phyloP scores from a whole-genome alignment of 345 rosid genomes.

The Pugionium cornutum region DNA sequence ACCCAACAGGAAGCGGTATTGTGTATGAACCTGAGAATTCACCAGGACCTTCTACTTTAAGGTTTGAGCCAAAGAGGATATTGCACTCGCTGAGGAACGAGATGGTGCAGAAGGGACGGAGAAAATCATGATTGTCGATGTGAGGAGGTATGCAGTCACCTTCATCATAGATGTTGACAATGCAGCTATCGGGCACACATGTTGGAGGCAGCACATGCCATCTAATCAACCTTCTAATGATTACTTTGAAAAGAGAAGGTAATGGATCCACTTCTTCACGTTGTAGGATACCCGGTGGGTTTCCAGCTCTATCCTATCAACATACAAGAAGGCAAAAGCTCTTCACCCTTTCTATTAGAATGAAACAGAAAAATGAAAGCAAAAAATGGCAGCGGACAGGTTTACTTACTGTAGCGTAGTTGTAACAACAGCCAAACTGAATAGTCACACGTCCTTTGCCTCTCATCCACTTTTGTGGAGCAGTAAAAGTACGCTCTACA shows the following conservation, averaged over 20 bases:
- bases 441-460: constrained; percentile 72
- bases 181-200: constrained; percentile 68
- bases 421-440: constrained; percentile 72
- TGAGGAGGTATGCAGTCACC: constrained; percentile 80
- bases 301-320: constrained; percentile 58
- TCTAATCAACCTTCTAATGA: constrained; percentile 57
- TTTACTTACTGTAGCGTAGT: constrained; percentile 48
- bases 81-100: constrained; percentile 58
- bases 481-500: constrained; percentile 60
- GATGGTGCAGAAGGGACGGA: constrained; percentile 70
- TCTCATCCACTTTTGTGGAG: constrained; percentile 71
- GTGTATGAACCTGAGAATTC: constrained; percentile 58
- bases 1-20: constrained; percentile 65
- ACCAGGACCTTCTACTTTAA: constrained; percentile 53
- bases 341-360: background rate
- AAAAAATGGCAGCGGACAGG: background rate
- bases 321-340: constrained; percentile 7
- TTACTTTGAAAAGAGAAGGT: constrained; percentile 55
- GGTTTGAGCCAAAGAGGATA: constrained; percentile 59
- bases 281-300: constrained; percentile 60
- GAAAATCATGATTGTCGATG: constrained; percentile 64
- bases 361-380: background rate
- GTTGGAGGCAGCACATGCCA: constrained; percentile 64
- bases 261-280: constrained; percentile 62
- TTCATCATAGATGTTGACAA: constrained; percentile 68